Evolutionary conservation across 768 basidiomycete species (phyloP).

Genomic region (Wakefieldia striispora): DNA sequence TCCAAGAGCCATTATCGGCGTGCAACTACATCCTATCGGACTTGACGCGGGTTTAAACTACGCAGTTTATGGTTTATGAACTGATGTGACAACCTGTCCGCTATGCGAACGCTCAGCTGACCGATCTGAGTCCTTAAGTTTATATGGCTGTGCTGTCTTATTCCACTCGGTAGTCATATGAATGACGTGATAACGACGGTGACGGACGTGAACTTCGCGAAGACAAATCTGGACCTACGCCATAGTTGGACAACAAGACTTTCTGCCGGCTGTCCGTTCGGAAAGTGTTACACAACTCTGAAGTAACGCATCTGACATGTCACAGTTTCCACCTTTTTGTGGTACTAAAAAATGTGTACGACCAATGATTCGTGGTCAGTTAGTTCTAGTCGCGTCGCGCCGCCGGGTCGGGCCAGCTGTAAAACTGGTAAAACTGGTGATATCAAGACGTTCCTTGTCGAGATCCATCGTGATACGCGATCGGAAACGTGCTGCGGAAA

Average conservation of each 20-base stretch:
- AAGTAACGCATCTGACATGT: slow-evolving; percentile 14
- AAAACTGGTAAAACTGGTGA: background rate
- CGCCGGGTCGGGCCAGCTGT: slow-evolving; percentile 11
- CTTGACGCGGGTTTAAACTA: slow-evolving; percentile 19
- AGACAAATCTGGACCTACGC: background rate
- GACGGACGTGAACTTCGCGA: slow-evolving; percentile 26
- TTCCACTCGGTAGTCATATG: slow-evolving; percentile 16
- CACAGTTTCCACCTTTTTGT: slow-evolving; percentile 7
- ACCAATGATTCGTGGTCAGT: slow-evolving; percentile 14
- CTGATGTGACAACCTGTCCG: slow-evolving; percentile 9
- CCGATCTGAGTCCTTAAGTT: slow-evolving; percentile 7
- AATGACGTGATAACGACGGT: slow-evolving; percentile 27
- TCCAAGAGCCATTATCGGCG: slow-evolving; percentile 1
- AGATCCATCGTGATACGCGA: slow-evolving; percentile 12
- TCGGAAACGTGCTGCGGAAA: slow-evolving; percentile 17
- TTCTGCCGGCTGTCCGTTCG: slow-evolving; percentile 12
- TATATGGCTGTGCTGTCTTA: slow-evolving; percentile 13
- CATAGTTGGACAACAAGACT: no score
- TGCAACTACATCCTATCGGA: slow-evolving; percentile 12
- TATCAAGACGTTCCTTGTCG: slow-evolving; percentile 15
- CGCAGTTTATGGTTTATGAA: slow-evolving; percentile 21
- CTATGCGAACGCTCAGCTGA: slow-evolving; percentile 22
- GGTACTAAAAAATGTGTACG: background rate
- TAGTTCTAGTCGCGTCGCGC: slow-evolving; percentile 8
- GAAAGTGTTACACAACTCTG: slow-evolving; percentile 1